These are phyloP conservation scores for Gorgonomyces haynaldii DNA, from an alignment of 192 early-diverging fungal species.

Conservation along the genomic window DNA sequence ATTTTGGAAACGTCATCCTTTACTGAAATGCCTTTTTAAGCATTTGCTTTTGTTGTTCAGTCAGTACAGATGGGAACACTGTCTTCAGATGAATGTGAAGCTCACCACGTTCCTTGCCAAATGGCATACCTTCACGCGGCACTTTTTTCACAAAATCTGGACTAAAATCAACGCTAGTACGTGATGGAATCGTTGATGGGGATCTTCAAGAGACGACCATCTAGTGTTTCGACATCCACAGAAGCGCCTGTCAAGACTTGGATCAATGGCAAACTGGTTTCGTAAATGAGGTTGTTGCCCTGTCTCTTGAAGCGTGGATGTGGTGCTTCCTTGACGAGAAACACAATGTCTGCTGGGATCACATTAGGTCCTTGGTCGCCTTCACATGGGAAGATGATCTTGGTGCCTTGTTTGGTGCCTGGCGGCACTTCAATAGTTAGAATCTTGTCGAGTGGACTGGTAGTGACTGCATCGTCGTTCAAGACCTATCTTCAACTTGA, in stretches of 20 bases:
- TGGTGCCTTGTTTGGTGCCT: constrained; percentile 39
- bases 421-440: constrained; percentile 36
- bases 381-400: constrained; percentile 35
- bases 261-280: constrained; percentile 22
- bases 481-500: constrained; percentile 20
- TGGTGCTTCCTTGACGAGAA: constrained; percentile 32
- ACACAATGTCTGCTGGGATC: constrained; percentile 39
- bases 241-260: constrained; percentile 34
- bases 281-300: constrained; percentile 33
- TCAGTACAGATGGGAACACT: constrained; percentile 34
- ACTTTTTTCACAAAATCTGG: constrained; percentile 35
- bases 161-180: constrained; percentile 23
- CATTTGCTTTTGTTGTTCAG: constrained; percentile 30
- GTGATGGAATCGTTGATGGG: constrained; percentile 42
- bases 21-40: constrained; percentile 21
- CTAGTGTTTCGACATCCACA: constrained; percentile 36
- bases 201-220: constrained; percentile 36
- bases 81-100: constrained; percentile 34
- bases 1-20: background rate
- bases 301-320: constrained; percentile 33
- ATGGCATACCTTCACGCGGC: constrained; percentile 40
- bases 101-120: constrained; percentile 22
- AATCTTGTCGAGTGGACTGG: constrained; percentile 23
- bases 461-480: constrained; percentile 42
- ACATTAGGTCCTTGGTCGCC: constrained; percentile 47